Percentiles rank a stretch among this genome's conserved stretches.
Conservation (phyloP, 106 monocot genomes). For the Dendrobium huoshanense region DNA sequence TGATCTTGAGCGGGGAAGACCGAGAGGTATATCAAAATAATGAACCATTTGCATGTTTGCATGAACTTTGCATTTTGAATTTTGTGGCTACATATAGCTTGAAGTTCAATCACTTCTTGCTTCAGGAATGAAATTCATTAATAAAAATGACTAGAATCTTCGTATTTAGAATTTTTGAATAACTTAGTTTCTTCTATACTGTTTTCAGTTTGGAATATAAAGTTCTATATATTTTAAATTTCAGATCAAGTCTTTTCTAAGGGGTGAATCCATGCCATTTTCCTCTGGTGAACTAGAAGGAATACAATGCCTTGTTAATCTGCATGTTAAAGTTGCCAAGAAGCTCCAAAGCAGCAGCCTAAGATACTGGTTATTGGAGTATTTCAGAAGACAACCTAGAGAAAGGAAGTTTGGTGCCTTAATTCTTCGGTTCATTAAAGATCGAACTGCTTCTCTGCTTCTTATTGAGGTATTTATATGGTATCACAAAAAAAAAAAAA, state of each 20-base stretch:
- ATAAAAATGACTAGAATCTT: neutral
- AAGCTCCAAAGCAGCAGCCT: slow-evolving; percentile 63
- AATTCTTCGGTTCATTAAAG: slow-evolving; percentile 81
- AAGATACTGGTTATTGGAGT: slow-evolving; percentile 89
- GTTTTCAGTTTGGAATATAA: neutral
- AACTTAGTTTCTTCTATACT: neutral
- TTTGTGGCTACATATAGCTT: too few species aligned
- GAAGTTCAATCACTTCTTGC: neutral
- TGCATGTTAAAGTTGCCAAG: slow-evolving; percentile 65
- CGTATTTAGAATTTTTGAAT: neutral
- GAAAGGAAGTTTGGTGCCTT: slow-evolving; percentile 60
- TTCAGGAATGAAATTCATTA: neutral
- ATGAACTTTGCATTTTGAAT: neutral
- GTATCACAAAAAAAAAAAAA: neutral
- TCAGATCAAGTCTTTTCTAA: slow-evolving; percentile 93
- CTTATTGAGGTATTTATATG: slow-evolving; percentile 60
- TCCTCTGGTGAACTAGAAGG: slow-evolving; percentile 79
- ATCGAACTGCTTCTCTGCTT: slow-evolving; percentile 64
- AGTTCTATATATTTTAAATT: slow-evolving; percentile 2
- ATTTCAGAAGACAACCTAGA: slow-evolving; percentile 75
- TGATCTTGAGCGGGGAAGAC: neutral
- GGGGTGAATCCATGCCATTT: slow-evolving; percentile 68
- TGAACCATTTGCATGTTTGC: neutral
- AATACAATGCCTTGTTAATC: slow-evolving; percentile 53
- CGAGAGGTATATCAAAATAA: neutral